Percentiles rank a stretch among this genome's conserved stretches.
phyloP scores from a whole-genome alignment of 495 filamentous ascomycete genomes.

The Glarea lozoyensis region DNA sequence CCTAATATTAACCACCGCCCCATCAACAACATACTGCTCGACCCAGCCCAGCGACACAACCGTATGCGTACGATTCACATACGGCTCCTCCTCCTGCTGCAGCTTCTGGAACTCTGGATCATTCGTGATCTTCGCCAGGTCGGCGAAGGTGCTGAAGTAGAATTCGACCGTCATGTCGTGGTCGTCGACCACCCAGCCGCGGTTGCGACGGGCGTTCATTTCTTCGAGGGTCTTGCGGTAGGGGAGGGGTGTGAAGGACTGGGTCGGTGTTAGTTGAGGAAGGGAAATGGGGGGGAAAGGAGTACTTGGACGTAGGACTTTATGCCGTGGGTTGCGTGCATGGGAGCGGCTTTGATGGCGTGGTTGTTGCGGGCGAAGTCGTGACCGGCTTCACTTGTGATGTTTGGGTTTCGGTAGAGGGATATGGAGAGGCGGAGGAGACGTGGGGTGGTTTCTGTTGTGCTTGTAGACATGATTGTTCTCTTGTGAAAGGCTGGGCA shows the following conservation, averaged over 20 bases:
- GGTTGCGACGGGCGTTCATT: neutral
- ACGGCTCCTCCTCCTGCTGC: neutral
- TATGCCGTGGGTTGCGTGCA: neutral
- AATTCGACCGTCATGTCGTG: neutral
- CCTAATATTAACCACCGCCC: neutral
- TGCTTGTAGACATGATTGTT: too few relatives aligned
- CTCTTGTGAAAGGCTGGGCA: too few relatives aligned
- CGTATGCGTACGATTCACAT: neutral
- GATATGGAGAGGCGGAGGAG: neutral
- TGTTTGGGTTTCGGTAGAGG: neutral
- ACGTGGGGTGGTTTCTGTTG: too few relatives aligned
- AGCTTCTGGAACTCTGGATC: neutral
- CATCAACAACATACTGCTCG: neutral
- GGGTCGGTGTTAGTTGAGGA: too few relatives aligned
- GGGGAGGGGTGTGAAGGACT: neutral
- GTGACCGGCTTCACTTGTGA: neutral
- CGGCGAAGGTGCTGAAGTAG: neutral
- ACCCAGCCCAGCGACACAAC: neutral
- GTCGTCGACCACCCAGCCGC: neutral
- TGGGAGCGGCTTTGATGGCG: neutral
- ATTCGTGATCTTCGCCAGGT: neutral
- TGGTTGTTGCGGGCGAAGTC: neutral
- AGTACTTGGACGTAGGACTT: too few relatives aligned
- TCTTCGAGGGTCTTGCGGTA: neutral
- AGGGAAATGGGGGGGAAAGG: too few relatives aligned